A percentile compares a stretch with the other conserved stretches of the same genome.
Conservation (phyloP, 768 basidiomycete genomes). For the Dacryopinax spathularia region DNA sequence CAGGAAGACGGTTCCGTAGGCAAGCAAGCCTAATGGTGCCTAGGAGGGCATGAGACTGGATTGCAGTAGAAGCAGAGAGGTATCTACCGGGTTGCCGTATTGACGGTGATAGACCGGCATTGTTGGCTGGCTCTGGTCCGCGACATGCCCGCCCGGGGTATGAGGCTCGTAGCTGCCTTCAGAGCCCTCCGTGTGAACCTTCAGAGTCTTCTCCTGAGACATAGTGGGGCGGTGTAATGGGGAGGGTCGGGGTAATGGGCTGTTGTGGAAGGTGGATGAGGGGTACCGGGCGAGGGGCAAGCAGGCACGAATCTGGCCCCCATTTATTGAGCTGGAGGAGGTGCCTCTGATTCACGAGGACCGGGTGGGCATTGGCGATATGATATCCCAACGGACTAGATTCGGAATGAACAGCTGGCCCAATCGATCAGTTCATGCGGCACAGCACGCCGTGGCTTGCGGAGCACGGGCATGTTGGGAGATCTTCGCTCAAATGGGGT, state of each 20-base stretch:
- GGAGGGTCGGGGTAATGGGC: not conserved
- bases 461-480: not conserved
- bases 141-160: not conserved
- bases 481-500: not conserved
- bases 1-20: not conserved
- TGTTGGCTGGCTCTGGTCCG: not conserved
- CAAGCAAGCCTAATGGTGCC: not conserved
- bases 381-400: not conserved
- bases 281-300: not conserved
- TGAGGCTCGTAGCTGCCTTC: not conserved
- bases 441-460: not conserved
- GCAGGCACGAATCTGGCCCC: not conserved
- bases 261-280: not conserved
- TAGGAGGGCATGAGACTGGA: not conserved
- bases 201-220: not conserved
- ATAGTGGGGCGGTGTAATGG: not conserved
- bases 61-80: not conserved
- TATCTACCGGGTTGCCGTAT: not conserved
- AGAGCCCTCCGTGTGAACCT: not conserved
- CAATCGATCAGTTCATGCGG: not conserved
- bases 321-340: not conserved
- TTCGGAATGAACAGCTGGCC: not conserved
- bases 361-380: not conserved
- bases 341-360: not conserved
- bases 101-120: slow-evolving; percentile 1